These are phyloP conservation scores for Melastoma candidum DNA, from an alignment of 441 rosid species.

Conservation along the genomic window DNA sequence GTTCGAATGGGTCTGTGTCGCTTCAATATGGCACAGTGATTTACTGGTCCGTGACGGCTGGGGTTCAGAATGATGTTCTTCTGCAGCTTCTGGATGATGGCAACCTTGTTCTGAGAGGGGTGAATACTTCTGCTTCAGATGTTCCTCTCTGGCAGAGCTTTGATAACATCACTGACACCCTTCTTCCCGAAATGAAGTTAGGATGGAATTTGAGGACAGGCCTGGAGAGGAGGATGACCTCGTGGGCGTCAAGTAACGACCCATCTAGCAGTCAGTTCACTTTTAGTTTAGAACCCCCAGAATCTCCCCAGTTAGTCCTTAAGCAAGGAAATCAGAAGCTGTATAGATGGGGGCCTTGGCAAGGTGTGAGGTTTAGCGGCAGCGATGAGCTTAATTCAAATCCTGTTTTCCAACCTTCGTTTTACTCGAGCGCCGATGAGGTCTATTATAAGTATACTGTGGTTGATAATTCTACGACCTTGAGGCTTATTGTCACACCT, in stretches of 20 bases:
- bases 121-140: neutral
- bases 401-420: neutral
- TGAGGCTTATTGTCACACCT: constrained; percentile 14
- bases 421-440: constrained; percentile 8
- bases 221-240: constrained; percentile 14
- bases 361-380: constrained; percentile 11
- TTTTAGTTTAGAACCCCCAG: constrained; percentile 5
- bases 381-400: too few relatives aligned
- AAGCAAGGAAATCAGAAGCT: neutral
- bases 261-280: constrained; percentile 21
- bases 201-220: constrained; percentile 19
- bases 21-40: neutral
- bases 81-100: constrained; percentile 17
- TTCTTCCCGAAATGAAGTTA: constrained; percentile 26
- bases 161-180: constrained; percentile 22
- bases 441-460: neutral
- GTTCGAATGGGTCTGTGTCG: constrained; percentile 13
- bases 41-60: constrained; percentile 12
- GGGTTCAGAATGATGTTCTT: neutral
- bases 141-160: constrained; percentile 28
- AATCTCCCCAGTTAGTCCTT: constrained; percentile 17
- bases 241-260: constrained; percentile 24
- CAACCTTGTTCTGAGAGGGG: constrained; percentile 21
- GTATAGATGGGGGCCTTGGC: constrained; percentile 16
- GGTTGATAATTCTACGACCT: too few relatives aligned